Evolutionary conservation across 2,329 filamentous ascomycete species (phyloP), one percentile per base, ranked within the genome.

Genomic region (Trichoderma gracile): DNA sequence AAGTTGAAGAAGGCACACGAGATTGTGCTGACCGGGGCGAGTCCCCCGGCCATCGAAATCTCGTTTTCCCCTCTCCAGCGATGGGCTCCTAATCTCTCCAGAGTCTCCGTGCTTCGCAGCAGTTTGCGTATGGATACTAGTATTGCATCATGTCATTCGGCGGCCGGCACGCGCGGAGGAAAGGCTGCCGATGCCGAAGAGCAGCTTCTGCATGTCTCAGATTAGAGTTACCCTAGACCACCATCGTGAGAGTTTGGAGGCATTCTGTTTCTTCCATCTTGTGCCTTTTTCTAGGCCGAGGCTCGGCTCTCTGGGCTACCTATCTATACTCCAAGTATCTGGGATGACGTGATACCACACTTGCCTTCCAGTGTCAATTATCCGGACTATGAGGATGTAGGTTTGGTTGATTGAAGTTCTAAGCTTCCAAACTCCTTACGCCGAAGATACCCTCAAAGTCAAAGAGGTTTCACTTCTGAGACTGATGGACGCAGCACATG

Each of bases 211-310:
- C 45, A 50, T 40, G 42, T 50, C 19, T 58, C 33, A 23, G 9
- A 38, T 54, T 62, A 62, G 38, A 62, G 49, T 54, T 62, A 62
- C 58, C 58, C 58, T 62, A 62, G 47, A 30, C 30, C 2, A 62
- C 40, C 4, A 62, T 54, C 46, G 42, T 46, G 49, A 53, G 49
- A 62, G 38, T 33, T 42, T 45, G 17, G 21, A 53, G 15, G 5
- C 7, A 27, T n/a, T 42, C 2, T 59, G 40, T 25, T 50, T 59
- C 8, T 5, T 38, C 21, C 7, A n/a, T 45, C 25, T 21, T 42
- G 5, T 60, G 40, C 53, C 27, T 15, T 17, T 30, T n/a, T 30
- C 30, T 30, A 9, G 30, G 30, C 7, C 8, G 30, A 30, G 9
- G 8, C 30, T 30, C 2, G 30, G 30, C 8, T 9, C 7, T 9